Evolutionary conservation across 176 grass and related monocot genomes (phyloP), one percentile per base, ranked within the genome.

Genomic region (Tillandsia fasciculata): DNA sequence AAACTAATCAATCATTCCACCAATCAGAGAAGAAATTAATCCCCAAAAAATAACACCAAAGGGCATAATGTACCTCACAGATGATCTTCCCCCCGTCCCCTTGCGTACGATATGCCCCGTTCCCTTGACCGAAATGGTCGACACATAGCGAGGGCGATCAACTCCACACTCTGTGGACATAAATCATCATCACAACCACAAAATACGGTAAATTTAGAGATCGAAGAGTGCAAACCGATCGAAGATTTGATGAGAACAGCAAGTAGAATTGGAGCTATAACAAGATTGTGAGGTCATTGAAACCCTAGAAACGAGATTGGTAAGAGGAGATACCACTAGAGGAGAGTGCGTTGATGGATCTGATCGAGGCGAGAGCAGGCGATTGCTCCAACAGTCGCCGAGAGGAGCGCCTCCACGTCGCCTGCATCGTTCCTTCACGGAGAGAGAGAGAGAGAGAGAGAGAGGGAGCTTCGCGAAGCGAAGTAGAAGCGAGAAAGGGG

Each of bases 61-160:
- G 61, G 14, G 26, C 17, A 22, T 49, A 42, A 79, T 29, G 12
- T 72, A 80, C 94, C 89, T 97, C 48, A 97, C 94, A 2, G 87
- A 99, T 0, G 89, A 99, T 69, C 94, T 80, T 64, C 94, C 94
- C 12, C 94, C 89, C 4, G 94, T 99, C 18, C 94, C 94, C 79
- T 99, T 93, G 69, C 89, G 84, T 65, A 99, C 77, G 71, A 99
- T 69, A 78, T 87, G 73, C 47, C 86, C 94, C 2, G 82, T 9
- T 27, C 89, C 94, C 72, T 93, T 90, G 53, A 90, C 82, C 53
- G 89, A 78, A 52, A 86, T 47, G 56, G 86, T 53, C 4, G 78
- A 82, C 63, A 77, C 71, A 67, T 70, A 69, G 73, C 89, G 86
- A 64, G 75, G 63, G 28, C 83, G 89, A 90, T 90, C 84, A 12